phyloP scores from a whole-genome alignment of 257 asterid genomes.

The Plantago major region DNA sequence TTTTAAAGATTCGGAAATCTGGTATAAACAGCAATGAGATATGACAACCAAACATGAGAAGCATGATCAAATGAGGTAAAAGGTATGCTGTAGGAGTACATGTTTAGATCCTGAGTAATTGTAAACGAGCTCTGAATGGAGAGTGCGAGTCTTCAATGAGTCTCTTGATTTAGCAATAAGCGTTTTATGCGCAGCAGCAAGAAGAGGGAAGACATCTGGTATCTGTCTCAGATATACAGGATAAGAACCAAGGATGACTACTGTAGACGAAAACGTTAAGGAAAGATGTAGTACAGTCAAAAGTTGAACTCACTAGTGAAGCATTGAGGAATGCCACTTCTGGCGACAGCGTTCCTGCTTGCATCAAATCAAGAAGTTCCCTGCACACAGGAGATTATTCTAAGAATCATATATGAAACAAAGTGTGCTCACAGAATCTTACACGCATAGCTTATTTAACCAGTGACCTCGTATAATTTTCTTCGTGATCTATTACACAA shows the following conservation, averaged over 20 bases:
- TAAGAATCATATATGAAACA: not conserved
- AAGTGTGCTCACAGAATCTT: no score
- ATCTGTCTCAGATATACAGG: constrained; percentile 38
- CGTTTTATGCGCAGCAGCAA: constrained; percentile 81
- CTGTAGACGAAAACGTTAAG: not conserved
- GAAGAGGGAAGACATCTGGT: constrained; percentile 82
- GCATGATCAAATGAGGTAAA: constrained; percentile 6
- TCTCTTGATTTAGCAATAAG: constrained; percentile 69
- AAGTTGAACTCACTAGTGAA: constrained; percentile 55
- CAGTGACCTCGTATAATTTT: no score
- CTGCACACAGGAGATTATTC: constrained; percentile 31
- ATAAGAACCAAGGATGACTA: constrained; percentile 5
- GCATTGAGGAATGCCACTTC: constrained; percentile 83
- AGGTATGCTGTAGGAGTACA: constrained; percentile 39
- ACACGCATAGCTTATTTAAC: not conserved
- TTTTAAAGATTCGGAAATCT: constrained; percentile 88
- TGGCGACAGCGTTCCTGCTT: constrained; percentile 76
- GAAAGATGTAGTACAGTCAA: not conserved
- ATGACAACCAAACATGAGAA: constrained; percentile 14
- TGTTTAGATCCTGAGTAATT: constrained; percentile 93
- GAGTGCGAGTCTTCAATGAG: constrained; percentile 69
- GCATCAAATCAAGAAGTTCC: constrained; percentile 74
- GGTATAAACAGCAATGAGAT: constrained; percentile 5
- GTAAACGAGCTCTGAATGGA: constrained; percentile 92
- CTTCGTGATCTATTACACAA: no score